Evolutionary conservation across 2,329 filamentous ascomycete species (phyloP), one percentile per base, ranked within the genome.

Genomic region (Trichoderma atroviride): DNA sequence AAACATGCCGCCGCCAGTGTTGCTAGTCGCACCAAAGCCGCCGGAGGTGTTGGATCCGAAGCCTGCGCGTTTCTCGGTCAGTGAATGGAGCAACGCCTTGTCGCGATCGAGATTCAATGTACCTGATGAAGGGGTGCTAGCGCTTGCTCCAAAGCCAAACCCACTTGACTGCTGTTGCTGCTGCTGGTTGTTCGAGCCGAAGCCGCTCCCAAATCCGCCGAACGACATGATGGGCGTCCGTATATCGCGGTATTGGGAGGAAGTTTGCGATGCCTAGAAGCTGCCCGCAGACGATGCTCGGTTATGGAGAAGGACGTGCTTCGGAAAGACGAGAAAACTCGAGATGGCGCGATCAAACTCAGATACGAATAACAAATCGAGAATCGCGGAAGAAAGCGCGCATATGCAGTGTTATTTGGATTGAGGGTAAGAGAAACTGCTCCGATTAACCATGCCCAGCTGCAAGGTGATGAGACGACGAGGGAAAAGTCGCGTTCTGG

Each of bases 101-200:
- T 66, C 73, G 74, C 58, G 69, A 33, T 71, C 55, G 27, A 57
- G 65, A 55, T 11, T 35, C 70, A 74, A 84, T 86, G 78, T 88
- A 90, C 88, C 86, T 80, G 84, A 76, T 72, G 77, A 79, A 68
- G 79, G 78, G 63, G 77, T 80, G 72, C 76, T 82, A 71, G 76
- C 81, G 70, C 78, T 82, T 68, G 80, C 64, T 50, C 85, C 86
- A 70, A 88, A 90, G 56, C 87, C 86, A 79, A 91, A 91, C 27
- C 81, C 82, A 61, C 73, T 74, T 75, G 79, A 73, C 70, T 77
- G 74, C 63, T 69, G 63, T 52, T 75, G 71, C 70, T 77, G 74
- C 63, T 69, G 63, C 55, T 74, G 72, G 53, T 85, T 88, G 72
- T 84, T 85, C 75, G 84, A 83, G 80, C 87, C 87, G 80, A 90